These are phyloP conservation scores for Fusarium sp. DNA, from an alignment of 2,329 filamentous ascomycete species.

Conservation along the genomic window DNA sequence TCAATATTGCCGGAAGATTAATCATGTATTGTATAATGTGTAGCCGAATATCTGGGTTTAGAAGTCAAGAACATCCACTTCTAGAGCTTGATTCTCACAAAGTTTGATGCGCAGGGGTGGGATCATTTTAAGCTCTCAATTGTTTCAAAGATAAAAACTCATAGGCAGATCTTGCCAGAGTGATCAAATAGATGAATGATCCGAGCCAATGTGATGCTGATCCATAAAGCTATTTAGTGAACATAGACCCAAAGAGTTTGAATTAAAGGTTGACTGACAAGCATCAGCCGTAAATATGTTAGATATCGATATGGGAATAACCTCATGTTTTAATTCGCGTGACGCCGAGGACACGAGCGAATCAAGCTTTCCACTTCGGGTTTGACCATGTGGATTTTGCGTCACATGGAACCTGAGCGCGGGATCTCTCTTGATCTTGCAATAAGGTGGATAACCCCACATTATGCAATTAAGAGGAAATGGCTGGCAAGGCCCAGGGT, in stretches of 20 bases:
- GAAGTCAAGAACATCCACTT: too few relatives aligned
- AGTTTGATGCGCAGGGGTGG: background rate
- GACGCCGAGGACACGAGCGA: constrained; percentile 3
- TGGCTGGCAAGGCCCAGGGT: constrained; percentile 31
- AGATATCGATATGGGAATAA: constrained; percentile 14
- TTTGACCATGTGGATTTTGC: constrained; percentile 44
- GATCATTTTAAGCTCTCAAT: background rate
- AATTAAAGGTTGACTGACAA: background rate
- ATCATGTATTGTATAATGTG: too few relatives aligned
- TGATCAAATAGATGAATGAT: background rate
- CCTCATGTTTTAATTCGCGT: constrained; percentile 23
- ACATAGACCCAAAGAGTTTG: too few relatives aligned
- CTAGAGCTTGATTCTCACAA: too few relatives aligned
- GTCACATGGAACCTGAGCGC: constrained; percentile 50
- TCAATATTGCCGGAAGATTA: background rate
- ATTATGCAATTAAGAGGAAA: constrained; percentile 39
- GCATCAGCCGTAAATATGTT: background rate
- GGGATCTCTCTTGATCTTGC: constrained; percentile 7
- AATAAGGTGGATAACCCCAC: constrained; percentile 45
- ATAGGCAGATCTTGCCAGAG: background rate
- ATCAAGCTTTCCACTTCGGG: constrained; percentile 6
- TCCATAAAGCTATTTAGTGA: background rate
- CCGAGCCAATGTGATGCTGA: too few relatives aligned
- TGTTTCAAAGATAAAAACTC: background rate
- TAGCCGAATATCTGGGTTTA: too few relatives aligned